Evolutionary conservation across 2,329 filamentous ascomycete genomes (phyloP).

Genomic region (Thelonectria rubi): DNA sequence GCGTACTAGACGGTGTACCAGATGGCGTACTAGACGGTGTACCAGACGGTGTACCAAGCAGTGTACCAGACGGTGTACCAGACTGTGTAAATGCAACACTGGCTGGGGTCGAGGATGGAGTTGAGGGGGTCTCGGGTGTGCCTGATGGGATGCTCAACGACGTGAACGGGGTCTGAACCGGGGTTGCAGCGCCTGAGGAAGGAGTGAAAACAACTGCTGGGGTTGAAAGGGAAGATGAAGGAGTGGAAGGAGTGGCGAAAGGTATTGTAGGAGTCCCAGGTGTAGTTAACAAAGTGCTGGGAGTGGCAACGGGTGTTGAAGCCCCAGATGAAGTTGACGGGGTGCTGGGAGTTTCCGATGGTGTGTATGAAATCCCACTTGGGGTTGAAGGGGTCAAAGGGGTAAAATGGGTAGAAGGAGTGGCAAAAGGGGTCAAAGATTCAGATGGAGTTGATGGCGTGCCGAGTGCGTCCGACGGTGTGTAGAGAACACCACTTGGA

Average conservation of each 20-base stretch:
- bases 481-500: neutral
- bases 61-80: too few relatives aligned
- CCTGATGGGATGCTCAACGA: too few relatives aligned
- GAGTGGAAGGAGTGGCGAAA: neutral
- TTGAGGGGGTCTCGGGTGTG: too few relatives aligned
- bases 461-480: neutral
- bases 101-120: too few relatives aligned
- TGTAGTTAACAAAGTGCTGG: neutral
- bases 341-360: neutral
- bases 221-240: neutral
- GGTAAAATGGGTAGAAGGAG: neutral
- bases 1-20: too few relatives aligned
- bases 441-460: neutral
- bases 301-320: neutral
- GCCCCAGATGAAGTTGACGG: neutral
- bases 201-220: too few relatives aligned
- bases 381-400: neutral
- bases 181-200: too few relatives aligned
- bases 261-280: neutral
- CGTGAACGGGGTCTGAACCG: too few relatives aligned
- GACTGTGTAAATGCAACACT: too few relatives aligned
- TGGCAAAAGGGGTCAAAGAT: neutral
- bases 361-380: neutral
- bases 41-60: too few relatives aligned
- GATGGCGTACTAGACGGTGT: too few relatives aligned